Percentiles rank a stretch among this genome's conserved stretches.
Conservation (phyloP, 306 rosid species). For the Castanospermum australe region DNA sequence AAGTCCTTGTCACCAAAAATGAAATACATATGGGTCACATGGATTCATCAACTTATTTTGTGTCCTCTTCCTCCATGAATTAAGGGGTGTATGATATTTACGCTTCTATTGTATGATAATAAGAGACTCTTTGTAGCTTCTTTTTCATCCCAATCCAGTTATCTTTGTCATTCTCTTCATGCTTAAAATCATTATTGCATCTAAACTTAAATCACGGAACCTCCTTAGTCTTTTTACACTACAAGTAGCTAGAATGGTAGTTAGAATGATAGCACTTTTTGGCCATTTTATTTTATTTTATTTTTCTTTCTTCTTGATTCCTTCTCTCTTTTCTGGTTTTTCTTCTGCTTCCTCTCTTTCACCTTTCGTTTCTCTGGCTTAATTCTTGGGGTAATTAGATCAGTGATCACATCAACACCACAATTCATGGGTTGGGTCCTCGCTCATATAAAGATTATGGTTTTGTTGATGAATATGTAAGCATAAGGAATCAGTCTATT, state of each 20-base stretch:
- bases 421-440: constrained; percentile 20
- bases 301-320: background rate
- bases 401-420: constrained; percentile 4
- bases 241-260: constrained; percentile 40
- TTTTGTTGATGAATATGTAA: background rate
- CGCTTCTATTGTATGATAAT: background rate
- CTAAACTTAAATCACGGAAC: constrained; percentile 54
- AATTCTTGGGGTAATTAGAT: background rate
- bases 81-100: constrained; percentile 24
- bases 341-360: background rate
- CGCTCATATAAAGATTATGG: background rate
- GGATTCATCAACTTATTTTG: constrained; percentile 37
- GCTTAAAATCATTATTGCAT: constrained; percentile 29
- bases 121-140: background rate
- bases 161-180: constrained; percentile 25
- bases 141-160: background rate
- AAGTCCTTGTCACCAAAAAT: constrained; percentile 39
- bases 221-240: constrained; percentile 33
- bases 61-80: constrained; percentile 43
- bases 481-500: constrained; percentile 32
- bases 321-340: background rate
- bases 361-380: background rate
- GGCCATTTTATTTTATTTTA: background rate
- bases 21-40: constrained; percentile 47
- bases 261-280: constrained; percentile 30